These are phyloP conservation scores for Metschnikowia matae DNA, from an alignment of 805 yeast genomes.

Conservation along the genomic window DNA sequence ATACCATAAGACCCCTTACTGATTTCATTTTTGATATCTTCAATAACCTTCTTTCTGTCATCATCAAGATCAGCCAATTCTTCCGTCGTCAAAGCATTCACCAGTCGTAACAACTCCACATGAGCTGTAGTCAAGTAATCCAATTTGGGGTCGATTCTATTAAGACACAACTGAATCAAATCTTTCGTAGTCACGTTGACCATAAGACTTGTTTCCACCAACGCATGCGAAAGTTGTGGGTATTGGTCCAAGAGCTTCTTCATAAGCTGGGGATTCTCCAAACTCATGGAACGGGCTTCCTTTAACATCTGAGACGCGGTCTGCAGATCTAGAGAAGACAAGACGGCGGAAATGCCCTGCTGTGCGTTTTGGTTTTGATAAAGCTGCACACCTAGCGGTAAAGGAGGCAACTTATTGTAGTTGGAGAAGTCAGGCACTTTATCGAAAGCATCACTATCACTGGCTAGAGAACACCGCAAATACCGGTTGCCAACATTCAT, in stretches of 20 bases:
- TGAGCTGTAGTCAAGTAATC: constrained; percentile 31
- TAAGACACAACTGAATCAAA: constrained; percentile 34
- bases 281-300: constrained; percentile 19
- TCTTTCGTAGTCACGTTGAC: constrained; percentile 34
- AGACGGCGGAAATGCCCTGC: constrained; percentile 37
- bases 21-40: constrained; percentile 17
- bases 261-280: constrained; percentile 54
- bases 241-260: constrained; percentile 56
- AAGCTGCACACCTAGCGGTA: constrained; percentile 40
- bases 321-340: constrained; percentile 44
- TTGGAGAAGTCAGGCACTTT: constrained; percentile 17
- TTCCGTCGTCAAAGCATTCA: constrained; percentile 25
- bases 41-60: constrained; percentile 16
- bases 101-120: constrained; percentile 27
- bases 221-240: constrained; percentile 81
- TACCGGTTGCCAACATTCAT: constrained; percentile 68
- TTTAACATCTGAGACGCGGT: constrained; percentile 48
- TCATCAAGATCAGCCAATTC: constrained; percentile 29
- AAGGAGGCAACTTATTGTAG: constrained; percentile 31
- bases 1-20: constrained; percentile 23
- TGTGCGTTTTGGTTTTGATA: constrained; percentile 38
- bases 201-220: constrained; percentile 62
- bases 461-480: constrained; percentile 71
- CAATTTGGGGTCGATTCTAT: constrained; percentile 28
- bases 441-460: constrained; percentile 34